These are phyloP conservation scores for Vitis hybrid DNA, from an alignment of 177 flowering plant species.

Conservation along the genomic window DNA sequence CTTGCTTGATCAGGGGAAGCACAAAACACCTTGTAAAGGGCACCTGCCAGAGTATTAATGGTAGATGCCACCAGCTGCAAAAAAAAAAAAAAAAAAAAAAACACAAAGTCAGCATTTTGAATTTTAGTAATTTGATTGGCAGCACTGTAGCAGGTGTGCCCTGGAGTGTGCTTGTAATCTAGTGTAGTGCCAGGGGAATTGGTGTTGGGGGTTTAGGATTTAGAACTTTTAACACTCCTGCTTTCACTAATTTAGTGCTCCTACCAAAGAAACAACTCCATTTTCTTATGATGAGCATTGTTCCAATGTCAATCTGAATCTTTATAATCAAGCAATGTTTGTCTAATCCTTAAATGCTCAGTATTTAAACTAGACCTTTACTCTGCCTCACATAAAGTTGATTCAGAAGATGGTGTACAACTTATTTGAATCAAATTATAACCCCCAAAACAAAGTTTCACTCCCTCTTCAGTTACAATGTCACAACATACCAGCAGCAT, in stretches of 20 bases:
- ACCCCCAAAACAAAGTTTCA: background rate
- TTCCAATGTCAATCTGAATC: too few species aligned
- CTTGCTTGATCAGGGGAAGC: conserved; percentile 42
- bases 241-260: too few species aligned
- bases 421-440: background rate
- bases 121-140: too few species aligned
- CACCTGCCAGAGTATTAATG: conserved; percentile 40
- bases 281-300: too few species aligned
- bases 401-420: background rate
- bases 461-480: background rate
- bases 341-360: background rate
- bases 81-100: background rate
- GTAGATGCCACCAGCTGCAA: conserved; percentile 38
- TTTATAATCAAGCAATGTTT: too few species aligned
- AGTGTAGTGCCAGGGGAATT: too few species aligned
- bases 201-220: too few species aligned
- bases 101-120: too few species aligned
- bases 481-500: background rate
- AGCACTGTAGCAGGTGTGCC: too few species aligned
- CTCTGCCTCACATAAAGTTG: background rate
- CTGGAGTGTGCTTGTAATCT: too few species aligned
- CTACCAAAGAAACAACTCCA: too few species aligned
- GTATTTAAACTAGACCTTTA: background rate
- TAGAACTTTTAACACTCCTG: too few species aligned
- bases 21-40: conserved; percentile 38